Base-by-base conservation (phyloP, 768 basidiomycete species). In the Podaxis sp. region DNA sequence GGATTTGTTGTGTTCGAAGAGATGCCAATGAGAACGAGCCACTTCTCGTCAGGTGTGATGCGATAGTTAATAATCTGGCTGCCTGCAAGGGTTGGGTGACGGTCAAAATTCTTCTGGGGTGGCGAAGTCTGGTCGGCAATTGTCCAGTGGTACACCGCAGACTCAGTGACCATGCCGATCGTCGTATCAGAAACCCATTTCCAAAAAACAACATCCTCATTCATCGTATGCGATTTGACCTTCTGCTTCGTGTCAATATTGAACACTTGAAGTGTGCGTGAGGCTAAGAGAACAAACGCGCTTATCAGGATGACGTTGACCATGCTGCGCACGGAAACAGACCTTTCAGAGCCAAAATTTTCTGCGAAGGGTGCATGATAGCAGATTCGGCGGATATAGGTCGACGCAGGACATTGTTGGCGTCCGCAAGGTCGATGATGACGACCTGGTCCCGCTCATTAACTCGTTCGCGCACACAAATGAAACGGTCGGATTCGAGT, bases 41-140 rank as follows among this genome's bases (percentile, higher is more conserved):
- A 99, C 72, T 97, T 95, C 73, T 96, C 96, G 68, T 99, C 97
- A 9, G 87, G 75, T 2, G 95, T 92, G 38, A 89, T 83, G 54
- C 96, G 92, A 77, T 99, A 99, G 79, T 99, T 99, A 81, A 99
- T 99, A 64, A 99, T 99, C 76, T 99, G 97, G 63, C 93, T 88
- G 55, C 95, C 95, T 60, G 88, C 85, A 63, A 99, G 88, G n/a
- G 93, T 90, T 2, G 93, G 87, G 73, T 99, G 96, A 40, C 97
- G 89, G 79, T 99, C 97, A 68, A 99, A 99, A 52, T 97, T 84
- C 82, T 99, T 95, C 80, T 92, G 89, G 2, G 91, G 92, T 2
- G 90, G 76, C 1, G 92, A 89, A 2, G 88, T 90, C 66, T 82
- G 77, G 76, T 94, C 90, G 44, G 77, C 69, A 67, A 90, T 87